Evolutionary conservation across 768 basidiomycete genomes (phyloP), one percentile per base, ranked within the genome.

Genomic region (Termitomyces heimii): DNA sequence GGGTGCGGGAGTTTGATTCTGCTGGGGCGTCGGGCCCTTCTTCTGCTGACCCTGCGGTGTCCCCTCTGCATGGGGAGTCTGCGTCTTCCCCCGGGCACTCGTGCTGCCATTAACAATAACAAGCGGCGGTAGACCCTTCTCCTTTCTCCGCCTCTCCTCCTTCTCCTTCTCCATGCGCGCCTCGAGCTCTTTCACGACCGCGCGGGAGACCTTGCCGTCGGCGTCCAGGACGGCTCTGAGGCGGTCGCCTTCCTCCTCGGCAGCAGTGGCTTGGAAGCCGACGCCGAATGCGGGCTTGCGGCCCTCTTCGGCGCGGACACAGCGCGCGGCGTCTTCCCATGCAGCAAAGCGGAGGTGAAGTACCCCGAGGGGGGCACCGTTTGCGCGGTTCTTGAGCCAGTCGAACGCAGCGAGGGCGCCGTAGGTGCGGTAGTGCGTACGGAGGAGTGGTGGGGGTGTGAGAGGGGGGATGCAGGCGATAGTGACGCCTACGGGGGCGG

Each of bases 301-400:
- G 31, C 90, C 89, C 56, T 92, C 77, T 64, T 86, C 86, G 50
- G 75, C 78, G 57, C 79, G 79, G 24, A 89, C 77, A 58, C 89
- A 93, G 45, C 71, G 65, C 55, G 76, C 77, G 5, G 93, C 94
- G 44, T 89, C 86, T 16, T 85, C 84, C 59, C 86, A 83, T 0
- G 80, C 73, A 18, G 70, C 65, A 65, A 74, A 98, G 61, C 81
- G 82, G 60, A 98, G 79, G 66, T 82, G 83, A 42, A 92, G 82
- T 42, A 98, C 82, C 2, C 95, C 94, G 1, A 97, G 80, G 1
- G 87, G 82, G 49, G 83, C 86, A 3, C 94, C 94, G n/a, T 85
- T 92, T 51, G 79, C 77, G 56, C 80, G 79, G 71, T 96, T 89
- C 57, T 89, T 82, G 64, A 93, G 89, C 12, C 85, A 79, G 56